phyloP scores from a whole-genome alignment of 2,329 filamentous ascomycete genomes.

The Blastomyces gilchristii region DNA sequence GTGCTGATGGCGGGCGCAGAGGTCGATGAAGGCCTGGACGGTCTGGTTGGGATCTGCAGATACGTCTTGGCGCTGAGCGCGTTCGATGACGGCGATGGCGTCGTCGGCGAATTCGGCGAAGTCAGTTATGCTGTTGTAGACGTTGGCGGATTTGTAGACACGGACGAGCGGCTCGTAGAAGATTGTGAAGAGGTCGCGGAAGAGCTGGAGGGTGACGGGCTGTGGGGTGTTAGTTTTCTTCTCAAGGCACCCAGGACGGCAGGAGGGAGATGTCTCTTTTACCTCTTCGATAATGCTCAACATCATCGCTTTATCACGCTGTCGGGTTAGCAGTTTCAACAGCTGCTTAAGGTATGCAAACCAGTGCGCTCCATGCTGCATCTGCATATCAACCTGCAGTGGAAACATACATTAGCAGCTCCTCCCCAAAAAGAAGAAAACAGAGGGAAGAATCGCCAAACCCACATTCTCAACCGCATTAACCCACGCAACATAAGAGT shows the following conservation, averaged over 20 bases:
- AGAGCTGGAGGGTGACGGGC: slow-evolving; percentile 89
- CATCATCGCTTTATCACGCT: slow-evolving; percentile 97
- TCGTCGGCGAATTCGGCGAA: slow-evolving; percentile 91
- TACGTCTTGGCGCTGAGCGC: slow-evolving; percentile 63
- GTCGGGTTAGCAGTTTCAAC: slow-evolving; percentile 79
- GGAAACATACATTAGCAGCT: not conserved
- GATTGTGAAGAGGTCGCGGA: slow-evolving; percentile 93
- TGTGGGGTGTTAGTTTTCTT: slow-evolving; percentile 14
- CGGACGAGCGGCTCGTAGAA: slow-evolving; percentile 96
- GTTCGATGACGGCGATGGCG: slow-evolving; percentile 68
- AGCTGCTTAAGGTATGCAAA: slow-evolving; percentile 94
- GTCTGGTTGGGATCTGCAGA: slow-evolving; percentile 96
- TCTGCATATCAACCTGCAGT: slow-evolving; percentile 61
- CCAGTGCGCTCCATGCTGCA: slow-evolving; percentile 79
- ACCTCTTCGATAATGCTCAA: slow-evolving; percentile 80
- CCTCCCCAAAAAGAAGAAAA: not conserved
- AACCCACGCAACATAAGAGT: slow-evolving; percentile 94
- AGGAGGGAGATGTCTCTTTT: slow-evolving; percentile 3
- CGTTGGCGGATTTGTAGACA: slow-evolving; percentile 97
- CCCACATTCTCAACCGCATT: slow-evolving; percentile 74
- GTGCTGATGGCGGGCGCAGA: slow-evolving; percentile 87
- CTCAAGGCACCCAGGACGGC: too few relatives aligned
- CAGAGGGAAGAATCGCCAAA: not conserved
- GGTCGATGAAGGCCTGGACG: slow-evolving; percentile 93
- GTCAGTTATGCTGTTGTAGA: slow-evolving; percentile 94